phyloP scores from a whole-genome alignment of 352 stramenopile genomes.

The Elongisporangium prolatum region DNA sequence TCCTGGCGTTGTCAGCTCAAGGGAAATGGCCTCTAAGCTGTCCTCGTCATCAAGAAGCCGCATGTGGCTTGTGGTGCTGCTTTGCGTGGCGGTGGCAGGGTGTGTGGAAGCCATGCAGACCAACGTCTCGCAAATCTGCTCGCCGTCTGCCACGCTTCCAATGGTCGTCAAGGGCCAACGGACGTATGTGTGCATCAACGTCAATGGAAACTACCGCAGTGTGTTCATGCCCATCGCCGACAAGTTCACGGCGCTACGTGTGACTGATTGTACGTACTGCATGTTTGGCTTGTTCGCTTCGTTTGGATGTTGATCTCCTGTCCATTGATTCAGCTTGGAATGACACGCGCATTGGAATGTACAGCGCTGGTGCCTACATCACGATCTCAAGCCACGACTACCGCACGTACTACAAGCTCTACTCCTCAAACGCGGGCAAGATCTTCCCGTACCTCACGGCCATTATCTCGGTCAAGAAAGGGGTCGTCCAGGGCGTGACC shows the following conservation, averaged over 20 bases:
- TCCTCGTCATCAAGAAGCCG: neutral
- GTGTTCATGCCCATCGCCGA: constrained; percentile 74
- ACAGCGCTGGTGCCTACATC: constrained; percentile 42
- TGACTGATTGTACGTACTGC: constrained; percentile 60
- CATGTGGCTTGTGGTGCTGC: constrained; percentile 1
- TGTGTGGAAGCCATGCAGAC: constrained; percentile 23
- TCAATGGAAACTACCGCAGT: constrained; percentile 68
- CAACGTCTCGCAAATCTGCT: constrained; percentile 64
- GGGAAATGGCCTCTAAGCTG: neutral
- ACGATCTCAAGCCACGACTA: constrained; percentile 65
- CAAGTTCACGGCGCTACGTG: constrained; percentile 71
- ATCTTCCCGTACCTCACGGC: constrained; percentile 76
- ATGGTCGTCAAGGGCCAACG: constrained; percentile 45
- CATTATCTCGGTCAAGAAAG: constrained; percentile 79
- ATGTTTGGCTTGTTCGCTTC: neutral
- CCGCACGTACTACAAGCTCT: constrained; percentile 73
- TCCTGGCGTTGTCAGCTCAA: neutral
- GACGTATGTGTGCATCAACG: constrained; percentile 79
- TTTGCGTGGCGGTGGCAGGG: neutral
- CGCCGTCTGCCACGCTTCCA: constrained; percentile 37
- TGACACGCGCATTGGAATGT: constrained; percentile 51
- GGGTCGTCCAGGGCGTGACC: constrained; percentile 65
- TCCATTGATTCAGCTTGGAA: constrained; percentile 46
- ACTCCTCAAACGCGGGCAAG: constrained; percentile 31
- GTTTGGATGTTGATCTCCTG: neutral